Conservation (phyloP, 23 red algal species). For the Gracilaria caudata region DNA sequence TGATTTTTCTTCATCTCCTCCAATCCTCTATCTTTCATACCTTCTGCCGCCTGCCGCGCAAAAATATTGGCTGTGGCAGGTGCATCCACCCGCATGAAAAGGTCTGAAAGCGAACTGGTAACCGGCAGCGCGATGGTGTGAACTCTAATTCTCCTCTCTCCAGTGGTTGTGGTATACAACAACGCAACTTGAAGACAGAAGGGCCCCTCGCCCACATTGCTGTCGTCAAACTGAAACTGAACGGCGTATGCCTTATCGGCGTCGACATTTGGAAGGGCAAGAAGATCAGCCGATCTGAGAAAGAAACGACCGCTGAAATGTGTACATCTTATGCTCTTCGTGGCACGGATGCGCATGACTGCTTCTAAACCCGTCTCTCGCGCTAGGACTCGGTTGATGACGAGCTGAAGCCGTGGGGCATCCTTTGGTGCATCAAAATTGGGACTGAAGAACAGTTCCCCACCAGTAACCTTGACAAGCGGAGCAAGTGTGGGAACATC, state of each 20-base stretch:
- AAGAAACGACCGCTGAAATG: conserved; percentile 98
- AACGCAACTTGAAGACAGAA: conserved; percentile 94
- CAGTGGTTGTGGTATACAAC: conserved; percentile 92
- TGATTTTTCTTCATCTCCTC: conserved; percentile 72
- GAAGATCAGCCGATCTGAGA: conserved; percentile 81
- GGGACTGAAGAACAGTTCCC: conserved; percentile 80
- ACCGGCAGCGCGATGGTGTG: conserved; percentile 89
- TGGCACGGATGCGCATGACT: conserved; percentile 93
- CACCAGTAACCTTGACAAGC: conserved; percentile 91
- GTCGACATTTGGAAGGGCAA: conserved; percentile 91
- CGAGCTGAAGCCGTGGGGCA: conserved; percentile 56
- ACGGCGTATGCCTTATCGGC: conserved; percentile 94
- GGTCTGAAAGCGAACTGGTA: conserved; percentile 64
- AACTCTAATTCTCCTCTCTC: conserved; percentile 96
- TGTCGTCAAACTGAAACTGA: conserved; percentile 91
- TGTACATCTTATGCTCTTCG: conserved; percentile 80
- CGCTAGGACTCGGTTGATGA: conserved; percentile 74
- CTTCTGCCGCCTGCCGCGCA: conserved; percentile 66
- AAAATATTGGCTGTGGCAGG: conserved; percentile 83
- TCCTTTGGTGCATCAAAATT: conserved; percentile 87
- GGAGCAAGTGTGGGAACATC: conserved; percentile 87
- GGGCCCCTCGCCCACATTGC: conserved; percentile 47
- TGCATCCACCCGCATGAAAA: conserved; percentile 83
- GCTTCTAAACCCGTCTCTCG: conserved; percentile 96
- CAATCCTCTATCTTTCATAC: conserved; percentile 65